These are phyloP conservation scores for Odontarrhena argentea DNA, from an alignment of 345 rosid genomes.

Conservation along the genomic window DNA sequence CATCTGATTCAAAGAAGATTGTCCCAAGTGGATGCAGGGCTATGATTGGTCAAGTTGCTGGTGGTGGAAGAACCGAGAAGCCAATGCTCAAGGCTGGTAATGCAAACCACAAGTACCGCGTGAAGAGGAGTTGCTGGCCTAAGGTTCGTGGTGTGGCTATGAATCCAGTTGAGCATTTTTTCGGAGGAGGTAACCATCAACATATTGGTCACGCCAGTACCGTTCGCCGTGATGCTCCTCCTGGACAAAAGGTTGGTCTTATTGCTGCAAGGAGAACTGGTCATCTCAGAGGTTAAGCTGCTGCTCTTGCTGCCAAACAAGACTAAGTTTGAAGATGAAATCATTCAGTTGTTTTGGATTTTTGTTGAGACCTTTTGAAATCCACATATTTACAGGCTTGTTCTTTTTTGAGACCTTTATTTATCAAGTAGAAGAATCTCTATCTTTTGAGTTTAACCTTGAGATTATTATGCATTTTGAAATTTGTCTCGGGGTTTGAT, in stretches of 20 bases:
- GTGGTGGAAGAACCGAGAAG: conserved; percentile 80
- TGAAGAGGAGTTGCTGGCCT: conserved; percentile 78
- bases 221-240: conserved; percentile 55
- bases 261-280: conserved; percentile 69
- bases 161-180: conserved; percentile 82
- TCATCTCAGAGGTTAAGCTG: conserved; percentile 65
- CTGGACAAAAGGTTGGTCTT: conserved; percentile 67
- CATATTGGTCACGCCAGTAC: conserved; percentile 77
- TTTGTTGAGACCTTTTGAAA: conserved; percentile 40
- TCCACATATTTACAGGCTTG: not conserved
- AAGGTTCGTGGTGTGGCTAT: conserved; percentile 76
- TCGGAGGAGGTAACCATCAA: conserved; percentile 82
- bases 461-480: not conserved
- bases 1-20: conserved; percentile 65
- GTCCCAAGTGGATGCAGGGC: conserved; percentile 64
- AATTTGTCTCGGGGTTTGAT: too few relatives aligned
- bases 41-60: conserved; percentile 69
- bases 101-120: conserved; percentile 63
- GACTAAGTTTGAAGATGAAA: conserved; percentile 42
- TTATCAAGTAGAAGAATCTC: not conserved
- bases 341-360: conserved; percentile 2
- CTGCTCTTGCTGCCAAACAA: conserved; percentile 63
- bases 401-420: not conserved
- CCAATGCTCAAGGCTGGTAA: conserved; percentile 73
- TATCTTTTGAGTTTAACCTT: not conserved